A percentile compares a stretch with the other conserved stretches of the same genome.
Evolutionary conservation across 331 rosid species (phyloP).

Genomic region (Erythrophleum ivorense): DNA sequence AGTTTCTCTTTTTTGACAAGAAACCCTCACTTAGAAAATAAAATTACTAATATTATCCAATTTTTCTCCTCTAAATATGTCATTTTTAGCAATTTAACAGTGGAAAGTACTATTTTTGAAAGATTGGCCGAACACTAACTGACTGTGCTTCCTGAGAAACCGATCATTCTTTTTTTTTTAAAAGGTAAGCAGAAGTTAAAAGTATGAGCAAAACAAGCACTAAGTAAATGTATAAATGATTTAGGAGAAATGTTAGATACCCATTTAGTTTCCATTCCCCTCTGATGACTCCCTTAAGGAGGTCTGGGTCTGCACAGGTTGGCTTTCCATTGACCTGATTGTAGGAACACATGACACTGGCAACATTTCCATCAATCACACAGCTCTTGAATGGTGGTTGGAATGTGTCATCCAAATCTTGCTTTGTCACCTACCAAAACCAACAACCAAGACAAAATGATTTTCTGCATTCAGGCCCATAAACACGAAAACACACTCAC

Average conservation of each 20-base stretch:
- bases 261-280: constrained; percentile 60
- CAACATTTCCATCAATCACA: constrained; percentile 62
- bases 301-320: constrained; percentile 58
- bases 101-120: too few species aligned
- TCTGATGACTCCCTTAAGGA: constrained; percentile 48
- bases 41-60: neutral
- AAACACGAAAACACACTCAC: neutral
- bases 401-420: constrained; percentile 56
- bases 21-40: neutral
- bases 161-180: neutral
- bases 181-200: neutral
- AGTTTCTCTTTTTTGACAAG: neutral
- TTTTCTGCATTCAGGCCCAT: neutral
- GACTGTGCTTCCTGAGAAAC: neutral
- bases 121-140: neutral
- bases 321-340: constrained; percentile 59
- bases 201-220: too few species aligned
- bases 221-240: neutral
- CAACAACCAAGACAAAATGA: constrained; percentile 18
- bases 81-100: too few species aligned
- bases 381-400: constrained; percentile 57
- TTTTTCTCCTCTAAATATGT: neutral
- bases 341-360: constrained; percentile 61
- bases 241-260: constrained; percentile 36
- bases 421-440: constrained; percentile 47